A percentile compares a stretch with the other conserved stretches of the same genome.
These are phyloP conservation scores for Scheffersomyces amazonensis DNA, from an alignment of 805 yeast species.

Conservation along the genomic window DNA sequence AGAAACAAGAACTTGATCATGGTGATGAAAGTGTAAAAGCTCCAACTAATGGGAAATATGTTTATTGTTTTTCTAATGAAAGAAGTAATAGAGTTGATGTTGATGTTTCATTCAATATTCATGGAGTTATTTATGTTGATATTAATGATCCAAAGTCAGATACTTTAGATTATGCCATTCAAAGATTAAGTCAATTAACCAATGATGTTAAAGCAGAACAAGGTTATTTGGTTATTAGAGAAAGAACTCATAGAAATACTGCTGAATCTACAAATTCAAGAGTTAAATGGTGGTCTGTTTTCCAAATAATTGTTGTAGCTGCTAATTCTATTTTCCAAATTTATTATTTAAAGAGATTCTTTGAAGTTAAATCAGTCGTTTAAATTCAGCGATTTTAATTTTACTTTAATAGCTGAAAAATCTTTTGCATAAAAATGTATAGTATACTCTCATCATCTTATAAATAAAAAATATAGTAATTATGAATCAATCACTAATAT, in stretches of 20 bases:
- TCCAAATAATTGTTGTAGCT: conserved; percentile 84
- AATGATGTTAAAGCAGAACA: conserved; percentile 90
- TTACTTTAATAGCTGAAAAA: no score
- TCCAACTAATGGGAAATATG: conserved; percentile 65
- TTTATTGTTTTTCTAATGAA: conserved; percentile 91
- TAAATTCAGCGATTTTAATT: no score
- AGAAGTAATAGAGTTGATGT: conserved; percentile 66
- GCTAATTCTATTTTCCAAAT: conserved; percentile 90
- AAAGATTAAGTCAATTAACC: conserved; percentile 69
- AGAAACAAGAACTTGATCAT: conserved; percentile 61
- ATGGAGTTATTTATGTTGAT: conserved; percentile 86
- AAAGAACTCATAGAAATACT: conserved; percentile 96
- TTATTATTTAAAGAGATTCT: conserved; percentile 88
- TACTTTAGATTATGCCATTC: conserved; percentile 80
- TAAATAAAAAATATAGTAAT: no score
- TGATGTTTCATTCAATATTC: conserved; percentile 93
- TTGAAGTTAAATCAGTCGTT: conserved; percentile 89
- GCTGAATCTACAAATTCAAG: conserved; percentile 97
- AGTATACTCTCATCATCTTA: no score
- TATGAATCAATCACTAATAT: no score
- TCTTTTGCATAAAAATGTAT: no score
- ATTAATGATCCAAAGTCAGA: conserved; percentile 72
- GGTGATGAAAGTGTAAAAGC: conserved; percentile 77
- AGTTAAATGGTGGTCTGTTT: conserved; percentile 96
- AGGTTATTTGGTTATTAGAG: conserved; percentile 90